Percentiles rank a stretch among this genome's conserved stretches.
Conservation (phyloP, 768 basidiomycete genomes). For the Leccinum rimulosum region DNA sequence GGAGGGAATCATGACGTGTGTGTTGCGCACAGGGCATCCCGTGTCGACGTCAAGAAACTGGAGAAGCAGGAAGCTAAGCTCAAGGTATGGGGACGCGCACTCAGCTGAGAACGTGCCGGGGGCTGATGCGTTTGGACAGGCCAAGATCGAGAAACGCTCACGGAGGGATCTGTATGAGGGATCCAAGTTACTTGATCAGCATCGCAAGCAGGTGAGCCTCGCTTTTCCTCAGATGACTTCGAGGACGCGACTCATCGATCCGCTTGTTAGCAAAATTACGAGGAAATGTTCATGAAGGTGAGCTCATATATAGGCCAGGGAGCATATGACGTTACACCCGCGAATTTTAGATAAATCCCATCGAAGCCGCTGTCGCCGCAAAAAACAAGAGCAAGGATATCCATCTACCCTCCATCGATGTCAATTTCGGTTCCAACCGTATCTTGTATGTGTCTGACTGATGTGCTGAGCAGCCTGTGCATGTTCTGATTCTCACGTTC, state of each 20-base stretch:
- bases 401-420: constrained; percentile 91
- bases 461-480: not conserved
- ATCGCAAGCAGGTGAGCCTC: constrained; percentile 74
- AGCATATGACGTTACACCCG: not conserved
- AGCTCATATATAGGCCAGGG: not conserved
- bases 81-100: constrained; percentile 45
- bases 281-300: constrained; percentile 99
- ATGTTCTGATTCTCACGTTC: constrained; percentile 3
- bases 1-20: not conserved
- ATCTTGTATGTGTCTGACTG: constrained; percentile 59
- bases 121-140: constrained; percentile 42
- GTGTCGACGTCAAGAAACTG: constrained; percentile 92
- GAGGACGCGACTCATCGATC: not conserved
- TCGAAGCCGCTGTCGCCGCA: constrained; percentile 70
- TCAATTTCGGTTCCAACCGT: constrained; percentile 92
- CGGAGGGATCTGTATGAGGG: constrained; percentile 92
- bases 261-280: constrained; percentile 81
- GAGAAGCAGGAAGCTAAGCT: constrained; percentile 98
- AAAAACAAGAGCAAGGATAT: constrained; percentile 99
- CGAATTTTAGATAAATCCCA: constrained; percentile 73
- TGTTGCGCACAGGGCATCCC: constrained; percentile 61
- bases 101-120: not conserved
- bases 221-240: not conserved
- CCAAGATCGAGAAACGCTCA: constrained; percentile 96
- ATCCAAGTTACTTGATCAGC: constrained; percentile 89